Evolutionary conservation across 805 yeast species (phyloP), one percentile per base, ranked within the genome.

Genomic region (Kluyveromyces wickerhamii): DNA sequence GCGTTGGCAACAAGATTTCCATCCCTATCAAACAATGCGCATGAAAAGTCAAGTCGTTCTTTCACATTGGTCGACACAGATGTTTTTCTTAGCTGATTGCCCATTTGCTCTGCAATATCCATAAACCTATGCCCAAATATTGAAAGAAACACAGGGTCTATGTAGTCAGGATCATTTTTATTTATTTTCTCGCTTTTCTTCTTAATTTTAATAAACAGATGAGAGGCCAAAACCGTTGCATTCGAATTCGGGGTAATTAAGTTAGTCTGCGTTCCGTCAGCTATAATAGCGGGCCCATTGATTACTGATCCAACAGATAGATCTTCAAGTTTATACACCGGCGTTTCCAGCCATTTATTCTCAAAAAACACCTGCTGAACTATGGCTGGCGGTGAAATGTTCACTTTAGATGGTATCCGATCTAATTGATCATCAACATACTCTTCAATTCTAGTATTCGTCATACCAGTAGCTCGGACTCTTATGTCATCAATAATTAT

Each of bases 101-200:
- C 60, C 69, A 65, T 65, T 27, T 57, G 59, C 31, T 65, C 69
- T 16, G 72, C 71, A 47, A 67, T 64, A 7, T 65, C 55, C 68
- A 64, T 64, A 46, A 65, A 65, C 42, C 71, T 53, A 43, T 63
- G 57, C 15, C 61, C 52, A 38, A 65, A 65, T 5, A 65, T 52
- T 5, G 68, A 54, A 21, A 63, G 40, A 35, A 52, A 64, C 26
- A 62, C 53, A 2, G 69, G 68, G 44, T 63, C 67, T 21, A 61
- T 54, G 69, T 2, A 57, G 52, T 50, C 12, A 42, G 38, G 15
- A 50, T 42, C 42, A 7, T 20, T 38, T 11, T 21, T 11, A 21
- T 7, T 8, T 21, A 21, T 11, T 11, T 21, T 21, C 22, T 7
- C 7, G 11, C 22, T 21, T 11, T 21, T 7, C 22, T 21, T 42